These are phyloP conservation scores for Wickerhamiella nectarea DNA, from an alignment of 805 yeast species.

Conservation along the genomic window DNA sequence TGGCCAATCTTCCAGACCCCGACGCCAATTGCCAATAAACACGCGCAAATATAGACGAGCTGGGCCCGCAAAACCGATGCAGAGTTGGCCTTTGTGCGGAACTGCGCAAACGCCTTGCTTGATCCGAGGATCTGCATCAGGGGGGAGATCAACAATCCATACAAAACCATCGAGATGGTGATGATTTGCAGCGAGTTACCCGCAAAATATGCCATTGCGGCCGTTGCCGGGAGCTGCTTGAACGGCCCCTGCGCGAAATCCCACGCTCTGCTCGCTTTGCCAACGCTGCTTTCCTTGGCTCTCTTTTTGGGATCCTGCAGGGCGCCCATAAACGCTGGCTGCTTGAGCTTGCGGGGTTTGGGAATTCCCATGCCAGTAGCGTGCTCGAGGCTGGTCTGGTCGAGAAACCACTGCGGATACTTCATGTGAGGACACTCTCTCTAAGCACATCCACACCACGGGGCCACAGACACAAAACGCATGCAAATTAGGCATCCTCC, in stretches of 20 bases:
- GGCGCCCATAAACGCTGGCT: slow-evolving; percentile 8
- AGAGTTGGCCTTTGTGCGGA: slow-evolving; percentile 21
- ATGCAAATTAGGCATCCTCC: slow-evolving; percentile 43
- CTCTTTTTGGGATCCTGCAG: neutral
- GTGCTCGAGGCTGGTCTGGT: slow-evolving; percentile 16
- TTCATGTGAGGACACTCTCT: no score
- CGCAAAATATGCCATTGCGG: slow-evolving; percentile 82
- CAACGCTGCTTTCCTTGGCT: slow-evolving; percentile 17
- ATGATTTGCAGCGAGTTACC: slow-evolving; percentile 82
- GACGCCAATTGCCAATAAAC: slow-evolving; percentile 45
- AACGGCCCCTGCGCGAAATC: slow-evolving; percentile 72
- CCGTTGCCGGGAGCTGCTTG: slow-evolving; percentile 77
- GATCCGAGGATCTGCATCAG: slow-evolving; percentile 54
- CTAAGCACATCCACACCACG: no score
- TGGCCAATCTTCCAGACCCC: slow-evolving; percentile 75
- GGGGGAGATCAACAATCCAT: slow-evolving; percentile 62
- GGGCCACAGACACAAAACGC: no score
- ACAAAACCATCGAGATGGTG: slow-evolving; percentile 78
- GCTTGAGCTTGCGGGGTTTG: slow-evolving; percentile 10
- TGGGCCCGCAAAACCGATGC: slow-evolving; percentile 30
- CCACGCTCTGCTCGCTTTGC: slow-evolving; percentile 56
- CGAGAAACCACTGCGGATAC: slow-evolving; percentile 22
- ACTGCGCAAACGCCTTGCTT: slow-evolving; percentile 37
- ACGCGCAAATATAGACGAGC: slow-evolving; percentile 35
- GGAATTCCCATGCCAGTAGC: slow-evolving; percentile 13